A percentile compares a stretch with the other conserved stretches of the same genome.
Evolutionary conservation across 2,329 filamentous ascomycete genomes (phyloP).

Genomic region (Neopestalotiopsis rosae): DNA sequence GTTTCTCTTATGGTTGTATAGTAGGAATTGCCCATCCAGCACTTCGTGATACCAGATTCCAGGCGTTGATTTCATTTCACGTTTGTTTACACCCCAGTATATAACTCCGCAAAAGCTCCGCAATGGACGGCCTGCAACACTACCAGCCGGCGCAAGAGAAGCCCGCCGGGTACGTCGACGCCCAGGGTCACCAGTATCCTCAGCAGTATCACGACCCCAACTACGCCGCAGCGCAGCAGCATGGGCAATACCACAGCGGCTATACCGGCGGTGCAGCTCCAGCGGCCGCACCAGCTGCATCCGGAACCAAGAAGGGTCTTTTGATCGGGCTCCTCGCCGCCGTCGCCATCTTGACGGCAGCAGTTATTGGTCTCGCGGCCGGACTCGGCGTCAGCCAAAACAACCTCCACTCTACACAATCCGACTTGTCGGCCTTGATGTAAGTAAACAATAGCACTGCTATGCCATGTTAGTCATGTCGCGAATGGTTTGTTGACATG

Average conservation of each 20-base stretch:
- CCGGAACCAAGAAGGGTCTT: constrained; percentile 27
- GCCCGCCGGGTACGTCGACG: constrained; percentile 8
- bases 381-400: constrained; percentile 34
- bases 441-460: constrained; percentile 15
- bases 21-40: not conserved
- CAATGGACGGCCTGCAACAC: constrained; percentile 12
- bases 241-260: not conserved
- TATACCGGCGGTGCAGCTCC: constrained; percentile 1
- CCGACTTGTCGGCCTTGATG: constrained; percentile 24
- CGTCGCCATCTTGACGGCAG: constrained; percentile 26
- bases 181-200: not conserved
- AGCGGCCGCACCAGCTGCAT: not conserved
- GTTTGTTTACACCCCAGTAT: not conserved
- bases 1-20: not conserved
- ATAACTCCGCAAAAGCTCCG: not conserved
- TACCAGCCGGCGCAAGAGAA: constrained; percentile 10
- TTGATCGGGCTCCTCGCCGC: constrained; percentile 24
- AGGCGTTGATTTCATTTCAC: not conserved
- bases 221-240: constrained; percentile 6
- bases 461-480: not conserved
- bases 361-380: constrained; percentile 34
- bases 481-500: not conserved
- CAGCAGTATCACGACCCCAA: constrained; percentile 16
- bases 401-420: constrained; percentile 26
- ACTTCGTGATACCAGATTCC: not conserved